Evolutionary conservation across 805 yeast genomes (phyloP).

Genomic region (Metschnikowia gruessii): DNA sequence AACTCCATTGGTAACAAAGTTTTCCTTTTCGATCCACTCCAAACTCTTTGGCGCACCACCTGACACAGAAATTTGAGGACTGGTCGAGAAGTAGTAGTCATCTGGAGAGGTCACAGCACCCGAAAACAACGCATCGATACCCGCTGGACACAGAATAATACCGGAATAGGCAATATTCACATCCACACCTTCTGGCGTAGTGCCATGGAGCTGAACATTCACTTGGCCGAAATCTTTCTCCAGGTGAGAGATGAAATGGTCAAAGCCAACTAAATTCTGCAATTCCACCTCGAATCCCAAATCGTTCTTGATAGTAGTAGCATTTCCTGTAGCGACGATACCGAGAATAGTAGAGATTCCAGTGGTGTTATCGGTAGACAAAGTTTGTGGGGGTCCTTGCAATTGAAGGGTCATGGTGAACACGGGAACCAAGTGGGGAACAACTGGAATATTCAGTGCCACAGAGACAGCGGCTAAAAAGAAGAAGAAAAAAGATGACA

Average conservation of each 20-base stretch:
- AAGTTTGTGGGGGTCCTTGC: slow-evolving; percentile 18
- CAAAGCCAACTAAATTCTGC: slow-evolving; percentile 39
- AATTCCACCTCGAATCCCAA: slow-evolving; percentile 32
- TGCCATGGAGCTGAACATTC: slow-evolving; percentile 50
- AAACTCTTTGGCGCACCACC: slow-evolving; percentile 40
- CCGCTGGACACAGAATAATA: slow-evolving; percentile 37
- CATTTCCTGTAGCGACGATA: slow-evolving; percentile 26
- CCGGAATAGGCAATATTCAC: slow-evolving; percentile 48
- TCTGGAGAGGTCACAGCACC: slow-evolving; percentile 32
- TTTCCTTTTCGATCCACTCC: slow-evolving; percentile 51
- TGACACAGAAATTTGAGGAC: slow-evolving; percentile 45
- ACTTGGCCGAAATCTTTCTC: slow-evolving; percentile 27
- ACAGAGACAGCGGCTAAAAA: neutral
- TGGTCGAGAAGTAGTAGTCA: slow-evolving; percentile 48
- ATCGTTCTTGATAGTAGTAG: slow-evolving; percentile 29
- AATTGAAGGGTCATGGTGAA: slow-evolving; percentile 24
- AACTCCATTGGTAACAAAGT: slow-evolving; percentile 58
- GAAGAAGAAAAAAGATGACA: neutral
- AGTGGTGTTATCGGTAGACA: slow-evolving; percentile 17
- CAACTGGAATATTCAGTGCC: neutral
- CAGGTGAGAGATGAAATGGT: slow-evolving; percentile 40
- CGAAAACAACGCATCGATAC: slow-evolving; percentile 34
- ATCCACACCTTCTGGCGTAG: slow-evolving; percentile 42
- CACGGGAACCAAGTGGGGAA: neutral
- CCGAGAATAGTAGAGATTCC: slow-evolving; percentile 24